phyloP scores from a whole-genome alignment of 176 grass and related monocot species.

The Coix lacrymajobi region DNA sequence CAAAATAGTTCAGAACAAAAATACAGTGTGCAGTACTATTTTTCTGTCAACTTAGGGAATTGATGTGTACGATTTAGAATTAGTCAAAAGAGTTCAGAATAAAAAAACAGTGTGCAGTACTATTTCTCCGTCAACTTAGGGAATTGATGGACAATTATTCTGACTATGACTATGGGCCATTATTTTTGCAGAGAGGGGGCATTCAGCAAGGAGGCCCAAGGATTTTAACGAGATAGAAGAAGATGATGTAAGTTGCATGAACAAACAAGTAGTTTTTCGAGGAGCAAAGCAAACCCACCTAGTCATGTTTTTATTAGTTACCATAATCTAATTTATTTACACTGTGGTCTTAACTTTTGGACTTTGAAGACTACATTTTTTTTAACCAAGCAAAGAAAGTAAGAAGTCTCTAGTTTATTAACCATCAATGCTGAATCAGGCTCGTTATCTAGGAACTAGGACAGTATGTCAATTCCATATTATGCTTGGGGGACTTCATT shows the following conservation, averaged over 20 bases:
- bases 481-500: not conserved
- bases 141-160: conserved; percentile 1
- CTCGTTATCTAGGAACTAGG: not conserved
- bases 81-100: too few relatives aligned
- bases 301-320: conserved; percentile 12
- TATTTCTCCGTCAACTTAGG: too few relatives aligned
- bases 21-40: not conserved
- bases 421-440: not conserved
- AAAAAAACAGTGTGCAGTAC: too few relatives aligned
- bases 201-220: conserved; percentile 22
- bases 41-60: conserved; percentile 16
- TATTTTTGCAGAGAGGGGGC: conserved; percentile 51
- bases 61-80: too few relatives aligned
- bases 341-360: not conserved
- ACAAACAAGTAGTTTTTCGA: conserved; percentile 8
- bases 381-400: not conserved
- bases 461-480: not conserved
- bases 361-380: not conserved
- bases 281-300: conserved; percentile 9
- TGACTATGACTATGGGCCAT: conserved; percentile 20
- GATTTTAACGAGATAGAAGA: conserved; percentile 48
- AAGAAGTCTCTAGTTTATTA: not conserved
- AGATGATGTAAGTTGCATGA: conserved; percentile 56
- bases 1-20: not conserved
- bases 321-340: not conserved